Percentiles rank a stretch among this genome's conserved stretches.
Evolutionary conservation across 2,329 filamentous ascomycete species (phyloP).

Genomic region (Beauveria varroae): DNA sequence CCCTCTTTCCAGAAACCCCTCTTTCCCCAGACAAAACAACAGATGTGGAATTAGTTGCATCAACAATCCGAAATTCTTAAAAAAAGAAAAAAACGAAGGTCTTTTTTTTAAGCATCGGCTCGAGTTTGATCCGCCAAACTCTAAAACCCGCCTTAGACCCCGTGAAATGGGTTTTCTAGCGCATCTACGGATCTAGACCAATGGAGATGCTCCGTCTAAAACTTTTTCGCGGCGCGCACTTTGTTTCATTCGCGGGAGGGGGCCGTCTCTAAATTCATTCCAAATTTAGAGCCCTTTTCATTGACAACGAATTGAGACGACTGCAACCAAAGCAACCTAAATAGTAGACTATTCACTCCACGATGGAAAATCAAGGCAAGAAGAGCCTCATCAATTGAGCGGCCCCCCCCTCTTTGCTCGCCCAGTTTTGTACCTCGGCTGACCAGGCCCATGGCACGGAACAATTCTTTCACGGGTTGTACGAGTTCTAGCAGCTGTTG

Average conservation of each 20-base stretch:
- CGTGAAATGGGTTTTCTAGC: neutral
- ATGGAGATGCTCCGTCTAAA: neutral
- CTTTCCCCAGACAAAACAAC: neutral
- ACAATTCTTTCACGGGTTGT: too few species aligned
- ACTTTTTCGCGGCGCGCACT: neutral
- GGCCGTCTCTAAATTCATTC: neutral
- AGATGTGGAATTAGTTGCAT: neutral
- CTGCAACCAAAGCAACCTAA: too few species aligned
- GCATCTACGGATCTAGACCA: constrained; percentile 5
- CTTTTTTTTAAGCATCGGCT: neutral
- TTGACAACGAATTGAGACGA: too few species aligned
- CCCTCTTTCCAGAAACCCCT: neutral
- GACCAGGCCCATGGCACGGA: too few species aligned
- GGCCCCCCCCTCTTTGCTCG: too few species aligned
- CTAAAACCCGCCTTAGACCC: neutral
- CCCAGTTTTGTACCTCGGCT: too few species aligned
- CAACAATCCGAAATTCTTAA: neutral
- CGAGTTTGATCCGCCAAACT: neutral
- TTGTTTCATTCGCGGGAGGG: neutral
- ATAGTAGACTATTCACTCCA: too few species aligned
- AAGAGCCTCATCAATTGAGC: too few species aligned
- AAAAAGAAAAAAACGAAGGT: too few species aligned
- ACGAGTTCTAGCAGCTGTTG: too few species aligned
- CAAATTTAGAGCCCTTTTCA: neutral
- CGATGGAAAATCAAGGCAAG: too few species aligned